Evolutionary conservation across 1,139 yeast species (phyloP).

Genomic region (Suhomyces chickasaworum): DNA sequence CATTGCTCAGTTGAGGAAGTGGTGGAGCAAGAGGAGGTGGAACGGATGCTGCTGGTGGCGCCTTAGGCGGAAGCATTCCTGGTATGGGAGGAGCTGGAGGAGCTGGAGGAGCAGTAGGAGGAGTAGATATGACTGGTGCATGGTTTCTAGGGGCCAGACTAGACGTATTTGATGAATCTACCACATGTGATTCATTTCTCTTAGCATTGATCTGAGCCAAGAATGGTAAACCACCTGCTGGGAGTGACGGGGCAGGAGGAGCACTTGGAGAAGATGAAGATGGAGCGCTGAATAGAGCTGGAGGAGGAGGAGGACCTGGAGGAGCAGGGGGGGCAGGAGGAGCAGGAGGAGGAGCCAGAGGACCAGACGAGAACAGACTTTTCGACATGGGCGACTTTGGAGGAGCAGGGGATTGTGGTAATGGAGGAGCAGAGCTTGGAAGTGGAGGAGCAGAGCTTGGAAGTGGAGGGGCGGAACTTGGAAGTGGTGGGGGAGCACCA

Average conservation of each 20-base stretch:
- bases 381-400: neutral
- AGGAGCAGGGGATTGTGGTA: slow-evolving; percentile 1
- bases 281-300: slow-evolving; percentile 19
- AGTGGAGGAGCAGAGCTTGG: slow-evolving; percentile 17
- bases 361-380: slow-evolving; percentile 12
- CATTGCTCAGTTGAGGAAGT: slow-evolving; percentile 14
- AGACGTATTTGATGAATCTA: slow-evolving; percentile 24
- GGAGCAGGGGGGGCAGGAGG: slow-evolving; percentile 8
- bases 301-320: slow-evolving; percentile 5
- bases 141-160: slow-evolving; percentile 25
- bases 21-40: slow-evolving; percentile 15
- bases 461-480: slow-evolving; percentile 28
- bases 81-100: slow-evolving; percentile 15
- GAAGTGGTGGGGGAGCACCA: slow-evolving; percentile 21
- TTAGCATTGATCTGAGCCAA: slow-evolving; percentile 46
- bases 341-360: slow-evolving; percentile 4
- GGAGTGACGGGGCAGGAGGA: slow-evolving; percentile 17
- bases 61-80: slow-evolving; percentile 10
- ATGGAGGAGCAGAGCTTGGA: slow-evolving; percentile 15
- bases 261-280: slow-evolving; percentile 1
- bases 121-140: slow-evolving; percentile 18
- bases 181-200: slow-evolving; percentile 39
- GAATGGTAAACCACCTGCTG: slow-evolving; percentile 39
- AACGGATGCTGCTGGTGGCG: slow-evolving; percentile 7
- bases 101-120: slow-evolving; percentile 19